These are phyloP conservation scores for Fusarium avenaceum DNA, from an alignment of 2,329 filamentous ascomycete species.

Conservation along the genomic window DNA sequence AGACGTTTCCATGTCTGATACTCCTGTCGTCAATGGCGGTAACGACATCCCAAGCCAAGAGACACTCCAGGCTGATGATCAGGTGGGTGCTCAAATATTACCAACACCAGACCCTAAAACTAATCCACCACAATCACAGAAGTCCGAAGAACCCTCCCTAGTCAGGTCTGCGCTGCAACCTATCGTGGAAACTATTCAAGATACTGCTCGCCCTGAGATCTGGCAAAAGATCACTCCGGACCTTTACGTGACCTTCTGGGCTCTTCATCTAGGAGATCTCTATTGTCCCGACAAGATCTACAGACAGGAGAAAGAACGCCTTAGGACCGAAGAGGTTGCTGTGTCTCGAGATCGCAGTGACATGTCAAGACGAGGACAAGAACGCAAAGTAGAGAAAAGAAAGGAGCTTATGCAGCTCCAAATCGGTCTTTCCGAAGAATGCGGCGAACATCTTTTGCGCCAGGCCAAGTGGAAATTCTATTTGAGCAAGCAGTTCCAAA, in stretches of 20 bases:
- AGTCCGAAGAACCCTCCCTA: slow-evolving; percentile 53
- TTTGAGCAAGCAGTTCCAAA: slow-evolving; percentile 79
- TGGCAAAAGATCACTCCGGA: slow-evolving; percentile 80
- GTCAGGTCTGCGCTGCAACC: slow-evolving; percentile 68
- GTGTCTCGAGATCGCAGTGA: slow-evolving; percentile 80
- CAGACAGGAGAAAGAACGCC: slow-evolving; percentile 77
- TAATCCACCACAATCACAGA: slow-evolving; percentile 50
- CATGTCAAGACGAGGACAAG: slow-evolving; percentile 74
- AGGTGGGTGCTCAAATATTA: slow-evolving; percentile 48
- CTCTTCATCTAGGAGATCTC: slow-evolving; percentile 85
- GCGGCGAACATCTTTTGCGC: slow-evolving; percentile 75
- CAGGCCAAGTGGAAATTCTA: slow-evolving; percentile 77
- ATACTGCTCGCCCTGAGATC: slow-evolving; percentile 70
- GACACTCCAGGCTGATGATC: slow-evolving; percentile 49
- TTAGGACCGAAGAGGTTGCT: slow-evolving; percentile 75
- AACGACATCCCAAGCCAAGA: slow-evolving; percentile 49
- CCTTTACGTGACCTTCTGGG: slow-evolving; percentile 94
- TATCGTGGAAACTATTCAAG: slow-evolving; percentile 77
- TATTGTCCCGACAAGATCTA: slow-evolving; percentile 83
- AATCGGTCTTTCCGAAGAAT: slow-evolving; percentile 79
- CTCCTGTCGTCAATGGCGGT: slow-evolving; percentile 48
- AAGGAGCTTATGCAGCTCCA: slow-evolving; percentile 77
- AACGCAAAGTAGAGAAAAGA: slow-evolving; percentile 75
- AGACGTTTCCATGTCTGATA: slow-evolving; percentile 67
- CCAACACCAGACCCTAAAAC: slow-evolving; percentile 32